These are phyloP conservation scores for Globisporangium ultimum DNA, from an alignment of 352 stramenopile species.

Conservation along the genomic window DNA sequence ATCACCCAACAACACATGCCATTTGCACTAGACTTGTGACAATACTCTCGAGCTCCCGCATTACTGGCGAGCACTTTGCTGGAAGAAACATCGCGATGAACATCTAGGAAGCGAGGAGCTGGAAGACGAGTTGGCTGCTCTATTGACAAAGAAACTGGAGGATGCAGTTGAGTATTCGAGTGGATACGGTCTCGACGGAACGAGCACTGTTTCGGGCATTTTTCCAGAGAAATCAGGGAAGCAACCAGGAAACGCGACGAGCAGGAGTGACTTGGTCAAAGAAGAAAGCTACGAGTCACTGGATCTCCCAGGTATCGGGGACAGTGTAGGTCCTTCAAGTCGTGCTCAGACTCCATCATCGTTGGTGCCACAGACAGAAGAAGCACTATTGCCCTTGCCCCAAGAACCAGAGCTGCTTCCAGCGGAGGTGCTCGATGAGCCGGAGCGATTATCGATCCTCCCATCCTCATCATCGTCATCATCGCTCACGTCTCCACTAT, in stretches of 20 bases:
- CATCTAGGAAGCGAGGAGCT: constrained; percentile 20
- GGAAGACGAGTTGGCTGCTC: constrained; percentile 34
- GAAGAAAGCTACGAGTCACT: constrained; percentile 70
- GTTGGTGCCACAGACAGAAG: neutral
- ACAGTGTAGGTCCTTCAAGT: constrained; percentile 9
- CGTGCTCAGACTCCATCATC: neutral
- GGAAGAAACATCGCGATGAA: constrained; percentile 33
- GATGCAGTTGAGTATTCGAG: constrained; percentile 57
- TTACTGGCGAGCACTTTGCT: constrained; percentile 73
- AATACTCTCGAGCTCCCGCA: constrained; percentile 72
- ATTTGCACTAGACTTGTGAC: constrained; percentile 51
- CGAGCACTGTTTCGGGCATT: constrained; percentile 20
- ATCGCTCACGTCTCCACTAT: no score
- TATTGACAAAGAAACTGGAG: constrained; percentile 52
- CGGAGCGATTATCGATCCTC: no score
- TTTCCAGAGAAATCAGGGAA: constrained; percentile 13
- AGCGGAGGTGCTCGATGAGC: constrained; percentile 6
- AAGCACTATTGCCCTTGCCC: neutral
- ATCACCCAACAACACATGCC: no score
- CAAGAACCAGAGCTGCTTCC: neutral
- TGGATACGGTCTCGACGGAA: constrained; percentile 65
- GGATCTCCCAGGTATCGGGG: constrained; percentile 38
- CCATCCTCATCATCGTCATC: no score
- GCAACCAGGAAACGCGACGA: constrained; percentile 3
- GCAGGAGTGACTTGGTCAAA: constrained; percentile 13